Evolutionary conservation across 179 eudicot genomes (phyloP).

Genomic region (Beta corolliflora): DNA sequence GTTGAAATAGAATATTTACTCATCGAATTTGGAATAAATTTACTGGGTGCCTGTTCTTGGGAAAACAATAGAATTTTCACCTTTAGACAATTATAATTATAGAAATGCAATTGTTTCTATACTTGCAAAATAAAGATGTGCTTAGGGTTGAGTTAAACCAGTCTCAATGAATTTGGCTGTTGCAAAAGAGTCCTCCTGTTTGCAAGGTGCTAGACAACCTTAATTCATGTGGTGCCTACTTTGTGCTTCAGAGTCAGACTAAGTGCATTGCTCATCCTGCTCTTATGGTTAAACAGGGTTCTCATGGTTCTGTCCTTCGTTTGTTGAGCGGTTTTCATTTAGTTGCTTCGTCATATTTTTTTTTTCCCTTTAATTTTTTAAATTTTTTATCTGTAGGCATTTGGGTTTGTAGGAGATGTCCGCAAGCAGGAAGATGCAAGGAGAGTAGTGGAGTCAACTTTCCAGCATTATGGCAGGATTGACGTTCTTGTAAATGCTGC

Average conservation of each 20-base stretch:
- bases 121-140: neutral
- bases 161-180: neutral
- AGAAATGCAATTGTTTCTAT: neutral
- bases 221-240: neutral
- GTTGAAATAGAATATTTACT: too few relatives aligned
- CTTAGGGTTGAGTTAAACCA: too few relatives aligned
- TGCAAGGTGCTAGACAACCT: neutral
- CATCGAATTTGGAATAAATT: too few relatives aligned
- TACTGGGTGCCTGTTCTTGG: too few relatives aligned
- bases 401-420: constrained; percentile 94
- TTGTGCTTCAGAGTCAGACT: neutral
- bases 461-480: constrained; percentile 73
- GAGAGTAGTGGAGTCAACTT: constrained; percentile 80
- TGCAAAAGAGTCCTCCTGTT: neutral
- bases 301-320: neutral
- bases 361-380: too few relatives aligned
- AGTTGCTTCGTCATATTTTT: too few relatives aligned
- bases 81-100: too few relatives aligned
- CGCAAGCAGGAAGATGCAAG: constrained; percentile 83
- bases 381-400: constrained; percentile 46
- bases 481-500: constrained; percentile 99
- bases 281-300: neutral
- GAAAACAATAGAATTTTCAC: too few relatives aligned
- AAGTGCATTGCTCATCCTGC: neutral
- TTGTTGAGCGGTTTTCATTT: neutral